A percentile compares a stretch with the other conserved stretches of the same genome.
Evolutionary conservation across 768 basidiomycete species (phyloP).

Genomic region (Boletellus ananiceps): DNA sequence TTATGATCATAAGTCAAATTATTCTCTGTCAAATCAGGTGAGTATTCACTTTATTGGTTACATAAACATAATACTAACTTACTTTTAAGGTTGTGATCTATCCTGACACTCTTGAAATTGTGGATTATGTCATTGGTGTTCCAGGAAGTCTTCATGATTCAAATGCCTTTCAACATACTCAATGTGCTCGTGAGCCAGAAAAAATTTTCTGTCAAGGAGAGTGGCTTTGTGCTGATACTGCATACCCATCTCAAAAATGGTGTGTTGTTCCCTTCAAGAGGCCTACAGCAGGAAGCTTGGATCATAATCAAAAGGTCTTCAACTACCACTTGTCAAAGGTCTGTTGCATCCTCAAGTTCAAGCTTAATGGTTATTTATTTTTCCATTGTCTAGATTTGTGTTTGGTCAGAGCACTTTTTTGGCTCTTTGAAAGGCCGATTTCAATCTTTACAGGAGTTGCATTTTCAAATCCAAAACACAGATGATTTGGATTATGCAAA

Average conservation of each 20-base stretch:
- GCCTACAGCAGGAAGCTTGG: constrained; percentile 12
- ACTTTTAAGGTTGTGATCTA: not conserved
- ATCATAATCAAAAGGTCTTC: constrained; percentile 15
- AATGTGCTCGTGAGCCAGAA: not conserved
- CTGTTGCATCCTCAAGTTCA: not conserved
- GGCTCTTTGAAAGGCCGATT: constrained; percentile 10
- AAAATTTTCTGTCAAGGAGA: constrained; percentile 5
- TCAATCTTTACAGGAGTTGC: constrained; percentile 9
- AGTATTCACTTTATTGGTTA: not conserved
- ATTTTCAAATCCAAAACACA: constrained; percentile 7
- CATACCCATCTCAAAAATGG: constrained; percentile 17
- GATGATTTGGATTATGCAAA: constrained; percentile 2
- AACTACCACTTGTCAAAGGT: constrained; percentile 25
- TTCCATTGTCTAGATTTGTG: constrained; percentile 4
- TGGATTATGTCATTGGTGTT: constrained; percentile 16
- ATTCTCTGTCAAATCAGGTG: constrained; percentile 12
- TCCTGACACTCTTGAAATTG: constrained; percentile 1
- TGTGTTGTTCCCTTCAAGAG: constrained; percentile 27
- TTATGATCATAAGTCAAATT: constrained; percentile 10
- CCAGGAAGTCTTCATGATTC: constrained; percentile 15
- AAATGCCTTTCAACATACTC: not conserved
- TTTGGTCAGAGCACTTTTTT: constrained; percentile 10
- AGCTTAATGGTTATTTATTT: no score
- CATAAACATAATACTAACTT: no score
- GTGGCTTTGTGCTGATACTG: constrained; percentile 20